A percentile compares a stretch with the other conserved stretches of the same genome.
phyloP scores from a whole-genome alignment of 192 early-diverging fungal species.

The Backusella tarrabulga region DNA sequence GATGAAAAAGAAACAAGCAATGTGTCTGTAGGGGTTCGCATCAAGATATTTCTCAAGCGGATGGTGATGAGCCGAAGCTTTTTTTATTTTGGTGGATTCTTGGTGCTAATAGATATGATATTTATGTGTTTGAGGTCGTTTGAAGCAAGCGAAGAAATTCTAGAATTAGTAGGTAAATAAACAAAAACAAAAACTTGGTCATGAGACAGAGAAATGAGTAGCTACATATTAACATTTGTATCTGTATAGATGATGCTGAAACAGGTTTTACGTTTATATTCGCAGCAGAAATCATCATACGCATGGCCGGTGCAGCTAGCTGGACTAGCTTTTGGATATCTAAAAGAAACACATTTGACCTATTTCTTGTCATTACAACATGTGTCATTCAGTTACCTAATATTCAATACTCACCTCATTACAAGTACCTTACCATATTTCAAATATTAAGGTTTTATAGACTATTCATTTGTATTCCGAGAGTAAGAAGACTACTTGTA shows the following conservation, averaged over 20 bases:
- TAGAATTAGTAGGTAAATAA: constrained; percentile 34
- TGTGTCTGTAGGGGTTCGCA: neutral
- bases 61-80: constrained; percentile 28
- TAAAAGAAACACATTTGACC: constrained; percentile 43
- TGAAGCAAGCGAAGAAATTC: constrained; percentile 14
- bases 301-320: constrained; percentile 34
- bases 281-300: constrained; percentile 43
- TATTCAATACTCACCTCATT: constrained; percentile 38
- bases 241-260: constrained; percentile 40
- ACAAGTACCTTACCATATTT: constrained; percentile 55
- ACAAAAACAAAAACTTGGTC: neutral
- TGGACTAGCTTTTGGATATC: constrained; percentile 42
- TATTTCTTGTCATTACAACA: constrained; percentile 43
- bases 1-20: neutral
- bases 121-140: constrained; percentile 48
- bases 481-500: constrained; percentile 47
- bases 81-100: constrained; percentile 32
- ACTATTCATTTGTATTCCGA: constrained; percentile 45
- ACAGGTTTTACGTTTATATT: constrained; percentile 50
- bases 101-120: constrained; percentile 42
- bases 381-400: constrained; percentile 50
- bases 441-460: constrained; percentile 49
- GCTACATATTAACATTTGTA: neutral
- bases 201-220: too few relatives aligned
- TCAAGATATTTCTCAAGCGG: neutral